These are phyloP conservation scores for Ophiostoma ips DNA, from an alignment of 2,329 filamentous ascomycete genomes.

Conservation along the genomic window DNA sequence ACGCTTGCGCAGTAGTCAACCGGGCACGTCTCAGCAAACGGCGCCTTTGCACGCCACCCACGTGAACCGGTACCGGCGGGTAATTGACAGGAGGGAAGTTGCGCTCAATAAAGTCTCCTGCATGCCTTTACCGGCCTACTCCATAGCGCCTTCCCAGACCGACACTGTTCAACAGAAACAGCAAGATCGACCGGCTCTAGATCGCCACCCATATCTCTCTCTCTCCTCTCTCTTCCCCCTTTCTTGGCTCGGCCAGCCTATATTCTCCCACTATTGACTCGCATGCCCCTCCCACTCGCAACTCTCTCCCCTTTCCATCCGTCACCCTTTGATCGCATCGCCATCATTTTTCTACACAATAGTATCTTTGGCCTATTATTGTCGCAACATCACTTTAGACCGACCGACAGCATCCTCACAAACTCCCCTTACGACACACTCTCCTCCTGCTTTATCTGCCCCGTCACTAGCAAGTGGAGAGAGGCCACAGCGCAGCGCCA, in stretches of 20 bases:
- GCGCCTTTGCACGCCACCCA: no score
- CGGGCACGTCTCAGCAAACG: no score
- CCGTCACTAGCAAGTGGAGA: constrained; percentile 1
- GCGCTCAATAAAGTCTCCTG: background rate
- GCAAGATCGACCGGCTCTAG: background rate
- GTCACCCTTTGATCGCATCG: background rate
- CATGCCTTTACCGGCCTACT: background rate
- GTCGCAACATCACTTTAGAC: background rate
- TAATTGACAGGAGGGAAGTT: no score
- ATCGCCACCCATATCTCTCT: background rate
- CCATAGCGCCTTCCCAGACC: constrained; percentile 5
- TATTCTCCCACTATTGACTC: background rate
- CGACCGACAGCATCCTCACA: background rate
- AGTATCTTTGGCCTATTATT: no score
- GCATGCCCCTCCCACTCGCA: background rate
- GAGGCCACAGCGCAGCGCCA: constrained; percentile 4
- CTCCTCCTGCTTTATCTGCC: background rate
- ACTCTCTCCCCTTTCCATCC: background rate
- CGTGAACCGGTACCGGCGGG: no score
- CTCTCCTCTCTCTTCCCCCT: background rate
- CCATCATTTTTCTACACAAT: background rate
- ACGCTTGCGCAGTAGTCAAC: no score
- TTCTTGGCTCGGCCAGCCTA: background rate
- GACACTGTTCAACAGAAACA: constrained; percentile 3
- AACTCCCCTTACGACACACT: no score